A percentile compares a stretch with the other conserved stretches of the same genome.
These are phyloP conservation scores for Erysimum cheiri DNA, from an alignment of 441 rosid genomes.

Conservation along the genomic window DNA sequence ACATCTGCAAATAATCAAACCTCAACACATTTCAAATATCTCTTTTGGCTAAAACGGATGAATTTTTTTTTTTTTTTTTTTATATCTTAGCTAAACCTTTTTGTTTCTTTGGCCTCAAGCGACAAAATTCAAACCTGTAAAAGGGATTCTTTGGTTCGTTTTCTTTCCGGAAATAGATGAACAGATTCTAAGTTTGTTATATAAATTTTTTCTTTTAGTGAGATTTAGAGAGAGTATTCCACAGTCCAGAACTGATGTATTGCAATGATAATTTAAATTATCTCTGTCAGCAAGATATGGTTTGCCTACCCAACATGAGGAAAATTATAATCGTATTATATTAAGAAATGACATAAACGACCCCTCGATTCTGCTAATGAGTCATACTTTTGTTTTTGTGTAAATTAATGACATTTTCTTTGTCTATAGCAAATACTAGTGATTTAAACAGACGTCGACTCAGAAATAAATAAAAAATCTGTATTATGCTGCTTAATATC, in stretches of 20 bases:
- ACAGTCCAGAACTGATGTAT: conserved; percentile 24
- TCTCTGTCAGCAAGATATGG: conserved; percentile 23
- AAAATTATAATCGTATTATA: not conserved
- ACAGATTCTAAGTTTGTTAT: not conserved
- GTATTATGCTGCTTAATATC: not conserved
- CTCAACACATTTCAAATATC: not conserved
- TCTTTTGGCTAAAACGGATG: not conserved
- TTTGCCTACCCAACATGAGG: conserved; percentile 24
- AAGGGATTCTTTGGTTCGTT: not conserved
- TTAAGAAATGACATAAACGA: not conserved
- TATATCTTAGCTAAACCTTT: not conserved
- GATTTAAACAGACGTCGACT: not conserved
- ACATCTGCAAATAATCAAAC: not conserved
- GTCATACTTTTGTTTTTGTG: not conserved
- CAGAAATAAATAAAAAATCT: not conserved
- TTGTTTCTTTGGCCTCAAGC: conserved; percentile 1
- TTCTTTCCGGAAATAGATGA: conserved; percentile 23
- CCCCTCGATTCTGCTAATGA: conserved; percentile 15
- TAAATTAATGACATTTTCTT: conserved; percentile 29
- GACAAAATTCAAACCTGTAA: not conserved
- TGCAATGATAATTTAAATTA: conserved; percentile 27
- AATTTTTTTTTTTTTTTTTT: not conserved
- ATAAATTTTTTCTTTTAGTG: not conserved
- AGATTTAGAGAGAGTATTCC: not conserved
- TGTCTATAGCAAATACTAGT: not conserved